These are phyloP conservation scores for Chamaenerion angustifolium DNA, from an alignment of 345 rosid species.

Conservation along the genomic window DNA sequence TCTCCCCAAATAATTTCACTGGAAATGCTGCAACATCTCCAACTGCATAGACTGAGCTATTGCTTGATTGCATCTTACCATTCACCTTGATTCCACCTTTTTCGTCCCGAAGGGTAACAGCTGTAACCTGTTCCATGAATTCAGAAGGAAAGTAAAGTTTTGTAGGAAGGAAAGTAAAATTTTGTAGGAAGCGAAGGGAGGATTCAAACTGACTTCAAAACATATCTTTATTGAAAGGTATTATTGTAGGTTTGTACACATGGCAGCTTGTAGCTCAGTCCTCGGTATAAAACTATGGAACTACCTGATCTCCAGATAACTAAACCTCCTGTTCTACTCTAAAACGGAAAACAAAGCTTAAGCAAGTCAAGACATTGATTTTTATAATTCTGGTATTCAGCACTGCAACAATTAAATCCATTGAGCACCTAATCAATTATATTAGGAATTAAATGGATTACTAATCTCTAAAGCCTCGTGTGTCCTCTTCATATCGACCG, in stretches of 20 bases:
- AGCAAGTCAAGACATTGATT: conserved; percentile 3
- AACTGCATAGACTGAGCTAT: too few relatives aligned
- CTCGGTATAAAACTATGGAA: conserved; percentile 76
- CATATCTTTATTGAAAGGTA: too few relatives aligned
- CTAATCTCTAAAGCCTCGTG: conserved; percentile 75
- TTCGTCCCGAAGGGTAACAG: too few relatives aligned
- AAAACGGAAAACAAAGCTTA: conserved; percentile 16
- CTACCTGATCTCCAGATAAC: conserved; percentile 95
- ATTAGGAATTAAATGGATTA: conserved; percentile 3
- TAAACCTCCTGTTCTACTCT: conserved; percentile 82
- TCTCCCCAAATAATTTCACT: too few relatives aligned
- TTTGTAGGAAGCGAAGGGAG: too few relatives aligned
- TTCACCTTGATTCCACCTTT: too few relatives aligned
- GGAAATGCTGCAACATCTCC: too few relatives aligned
- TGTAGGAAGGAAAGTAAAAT: too few relatives aligned
- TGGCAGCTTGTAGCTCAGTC: conserved; percentile 55
- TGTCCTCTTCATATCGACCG: conserved; percentile 73
- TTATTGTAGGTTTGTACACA: conserved; percentile 56
- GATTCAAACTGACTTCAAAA: too few relatives aligned
- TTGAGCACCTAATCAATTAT: background rate
- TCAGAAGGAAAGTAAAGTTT: too few relatives aligned
- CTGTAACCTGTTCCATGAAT: too few relatives aligned
- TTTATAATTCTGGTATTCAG: background rate
- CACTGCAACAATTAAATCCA: background rate
- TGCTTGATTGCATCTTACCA: too few relatives aligned